A percentile compares a stretch with the other conserved stretches of the same genome.
Conservation (phyloP, 768 basidiomycete genomes). For the Calvatia gigantea region DNA sequence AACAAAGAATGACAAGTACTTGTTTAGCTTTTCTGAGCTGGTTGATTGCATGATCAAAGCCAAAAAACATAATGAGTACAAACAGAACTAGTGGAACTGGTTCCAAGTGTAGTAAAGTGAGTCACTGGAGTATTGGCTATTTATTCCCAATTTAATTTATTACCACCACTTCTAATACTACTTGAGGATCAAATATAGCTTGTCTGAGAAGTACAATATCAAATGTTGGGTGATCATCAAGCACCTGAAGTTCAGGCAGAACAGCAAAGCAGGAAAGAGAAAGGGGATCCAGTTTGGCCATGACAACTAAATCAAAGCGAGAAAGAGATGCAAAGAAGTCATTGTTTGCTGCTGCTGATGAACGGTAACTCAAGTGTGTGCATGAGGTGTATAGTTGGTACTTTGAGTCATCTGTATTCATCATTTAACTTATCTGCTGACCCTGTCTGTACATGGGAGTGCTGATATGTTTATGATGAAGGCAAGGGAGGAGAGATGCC, state of each 20-base stretch:
- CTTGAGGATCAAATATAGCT: not conserved
- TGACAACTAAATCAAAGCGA: not conserved
- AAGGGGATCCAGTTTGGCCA: not conserved
- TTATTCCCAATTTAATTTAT: not conserved
- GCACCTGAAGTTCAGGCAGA: conserved; percentile 6
- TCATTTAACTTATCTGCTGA: too few relatives aligned
- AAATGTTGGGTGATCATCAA: conserved; percentile 2
- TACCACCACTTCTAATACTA: not conserved
- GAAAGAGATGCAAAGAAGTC: not conserved
- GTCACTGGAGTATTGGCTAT: conserved; percentile 62
- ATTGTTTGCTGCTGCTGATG: not conserved
- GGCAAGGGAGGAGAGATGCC: too few relatives aligned
- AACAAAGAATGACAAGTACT: not conserved
- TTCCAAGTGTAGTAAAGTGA: conserved; percentile 54
- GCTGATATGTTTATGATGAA: too few relatives aligned
- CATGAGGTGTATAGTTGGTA: too few relatives aligned
- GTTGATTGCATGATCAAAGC: conserved; percentile 13
- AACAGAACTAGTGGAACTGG: conserved; percentile 28
- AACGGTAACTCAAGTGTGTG: too few relatives aligned
- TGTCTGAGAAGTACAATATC: conserved; percentile 3
- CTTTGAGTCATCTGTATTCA: too few relatives aligned
- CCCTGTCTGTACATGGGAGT: too few relatives aligned
- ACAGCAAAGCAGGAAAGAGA: not conserved
- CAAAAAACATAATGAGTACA: conserved; percentile 7
- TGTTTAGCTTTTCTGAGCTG: conserved; percentile 31